Percentiles rank a stretch among this genome's conserved stretches.
phyloP scores from a whole-genome alignment of 768 basidiomycete species.

The Lactarius evosmus region DNA sequence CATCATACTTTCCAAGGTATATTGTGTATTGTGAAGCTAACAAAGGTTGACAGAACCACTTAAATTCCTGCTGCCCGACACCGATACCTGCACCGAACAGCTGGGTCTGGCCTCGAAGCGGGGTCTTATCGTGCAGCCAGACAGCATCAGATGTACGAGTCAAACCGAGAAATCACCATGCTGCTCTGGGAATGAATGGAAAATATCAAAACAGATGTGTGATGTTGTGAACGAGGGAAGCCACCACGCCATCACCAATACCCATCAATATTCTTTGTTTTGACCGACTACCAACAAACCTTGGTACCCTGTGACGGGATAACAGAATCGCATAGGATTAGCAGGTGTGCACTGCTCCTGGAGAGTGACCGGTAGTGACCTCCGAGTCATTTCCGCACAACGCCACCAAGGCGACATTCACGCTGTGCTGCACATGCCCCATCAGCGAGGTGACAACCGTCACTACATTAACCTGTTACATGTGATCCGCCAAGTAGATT shows the following conservation, averaged over 20 bases:
- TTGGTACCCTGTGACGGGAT: too few species aligned
- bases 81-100: background rate
- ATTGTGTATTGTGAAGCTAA: background rate
- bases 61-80: background rate
- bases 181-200: background rate
- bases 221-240: background rate
- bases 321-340: background rate
- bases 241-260: background rate
- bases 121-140: background rate
- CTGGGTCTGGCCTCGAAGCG: background rate
- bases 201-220: background rate
- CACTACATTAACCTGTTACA: background rate
- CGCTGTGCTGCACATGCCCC: background rate
- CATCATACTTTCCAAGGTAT: background rate
- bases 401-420: background rate
- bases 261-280: background rate
- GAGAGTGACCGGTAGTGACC: background rate
- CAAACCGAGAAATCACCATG: background rate
- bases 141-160: background rate
- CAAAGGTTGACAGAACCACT: background rate
- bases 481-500: too few species aligned
- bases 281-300: too few species aligned
- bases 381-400: background rate
- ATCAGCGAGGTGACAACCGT: background rate
- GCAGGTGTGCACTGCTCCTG: background rate